phyloP scores from a whole-genome alignment of 345 rosid species.

The Camelina hispida region DNA sequence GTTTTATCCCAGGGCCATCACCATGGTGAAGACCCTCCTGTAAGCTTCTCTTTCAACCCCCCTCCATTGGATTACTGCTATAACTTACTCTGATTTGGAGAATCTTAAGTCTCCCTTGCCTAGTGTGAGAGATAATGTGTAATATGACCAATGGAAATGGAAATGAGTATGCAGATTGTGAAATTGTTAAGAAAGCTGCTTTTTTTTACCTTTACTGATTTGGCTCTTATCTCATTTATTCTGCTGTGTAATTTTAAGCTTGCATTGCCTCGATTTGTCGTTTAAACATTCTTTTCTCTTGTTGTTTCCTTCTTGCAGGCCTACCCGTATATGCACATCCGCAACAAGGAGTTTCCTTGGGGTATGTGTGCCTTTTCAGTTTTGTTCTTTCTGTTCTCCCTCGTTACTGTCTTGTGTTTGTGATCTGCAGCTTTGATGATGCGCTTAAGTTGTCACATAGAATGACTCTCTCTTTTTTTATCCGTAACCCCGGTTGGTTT shows the following conservation, averaged over 20 bases:
- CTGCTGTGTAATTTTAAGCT: neutral
- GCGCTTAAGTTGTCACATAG: neutral
- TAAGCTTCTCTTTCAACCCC: constrained; percentile 47
- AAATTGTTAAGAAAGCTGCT: neutral
- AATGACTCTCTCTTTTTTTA: too few relatives aligned
- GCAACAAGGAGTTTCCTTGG: constrained; percentile 99
- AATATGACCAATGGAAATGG: neutral
- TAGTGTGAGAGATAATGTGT: neutral
- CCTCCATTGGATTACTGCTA: neutral
- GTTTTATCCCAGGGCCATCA: constrained; percentile 86
- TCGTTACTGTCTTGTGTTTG: neutral
- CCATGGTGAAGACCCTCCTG: constrained; percentile 87
- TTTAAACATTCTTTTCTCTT: neutral
- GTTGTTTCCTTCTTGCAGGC: constrained; percentile 53
- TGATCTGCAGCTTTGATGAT: neutral
- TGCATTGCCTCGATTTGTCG: neutral
- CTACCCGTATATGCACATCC: constrained; percentile 87
- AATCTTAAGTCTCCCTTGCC: neutral
- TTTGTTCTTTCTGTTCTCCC: neutral
- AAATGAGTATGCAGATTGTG: neutral
- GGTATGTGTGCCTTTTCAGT: constrained; percentile 54
- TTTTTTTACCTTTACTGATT: neutral
- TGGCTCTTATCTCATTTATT: neutral
- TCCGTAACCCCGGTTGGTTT: too few relatives aligned
- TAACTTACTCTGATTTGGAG: neutral